A percentile compares a stretch with the other conserved stretches of the same genome.
Conservation (phyloP, 257 asterid species). For the Datura wrightii region DNA sequence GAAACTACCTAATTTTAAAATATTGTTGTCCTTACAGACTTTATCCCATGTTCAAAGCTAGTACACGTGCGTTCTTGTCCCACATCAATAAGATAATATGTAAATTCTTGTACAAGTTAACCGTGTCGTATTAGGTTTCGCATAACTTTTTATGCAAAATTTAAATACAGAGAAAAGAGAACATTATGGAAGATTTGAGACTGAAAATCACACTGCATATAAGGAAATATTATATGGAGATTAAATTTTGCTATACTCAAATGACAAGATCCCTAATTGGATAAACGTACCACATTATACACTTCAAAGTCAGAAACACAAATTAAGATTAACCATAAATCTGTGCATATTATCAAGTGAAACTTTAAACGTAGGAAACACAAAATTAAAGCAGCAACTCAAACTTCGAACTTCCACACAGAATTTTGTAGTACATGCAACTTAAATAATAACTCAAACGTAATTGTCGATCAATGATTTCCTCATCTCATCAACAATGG, state of each 20-base stretch:
- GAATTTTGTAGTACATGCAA: neutral
- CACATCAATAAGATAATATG: neutral
- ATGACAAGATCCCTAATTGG: neutral
- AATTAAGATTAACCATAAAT: neutral
- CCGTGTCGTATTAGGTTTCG: too few species aligned
- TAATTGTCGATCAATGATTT: slow-evolving; percentile 81
- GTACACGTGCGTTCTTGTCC: neutral
- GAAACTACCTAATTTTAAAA: neutral
- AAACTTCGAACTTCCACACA: neutral
- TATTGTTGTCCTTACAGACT: neutral
- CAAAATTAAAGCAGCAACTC: neutral
- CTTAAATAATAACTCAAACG: slow-evolving; percentile 44
- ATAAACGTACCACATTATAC: neutral
- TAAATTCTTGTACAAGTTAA: neutral
- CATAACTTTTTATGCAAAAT: too few species aligned
- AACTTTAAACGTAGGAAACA: neutral
- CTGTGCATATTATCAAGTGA: slow-evolving; percentile 9
- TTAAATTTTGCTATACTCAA: neutral
- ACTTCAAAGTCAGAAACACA: neutral
- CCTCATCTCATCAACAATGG: slow-evolving; percentile 86
- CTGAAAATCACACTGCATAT: neutral
- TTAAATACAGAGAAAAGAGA: neutral
- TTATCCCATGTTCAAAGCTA: neutral
- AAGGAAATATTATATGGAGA: neutral
- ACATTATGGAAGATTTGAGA: neutral